Evolutionary conservation across 1,139 yeast species (phyloP), one percentile per base, ranked within the genome.

Genomic region (Lodderomyces jiufengensis): DNA sequence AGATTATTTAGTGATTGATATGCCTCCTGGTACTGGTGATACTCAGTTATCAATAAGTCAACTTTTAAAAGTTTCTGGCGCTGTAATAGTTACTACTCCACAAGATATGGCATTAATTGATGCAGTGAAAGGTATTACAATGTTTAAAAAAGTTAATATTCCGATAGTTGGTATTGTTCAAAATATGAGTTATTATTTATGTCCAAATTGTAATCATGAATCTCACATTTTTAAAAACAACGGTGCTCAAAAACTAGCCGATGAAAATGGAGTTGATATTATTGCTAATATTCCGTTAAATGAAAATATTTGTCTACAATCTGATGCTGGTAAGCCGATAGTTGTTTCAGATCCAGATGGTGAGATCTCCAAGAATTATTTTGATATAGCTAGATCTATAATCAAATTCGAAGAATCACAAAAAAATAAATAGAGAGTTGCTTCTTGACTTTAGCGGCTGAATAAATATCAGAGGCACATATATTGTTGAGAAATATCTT

Each of bases 21-120:
- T 86, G 85, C 95, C 95, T 1, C 95, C 95, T 0, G 95, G 95
- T 3, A 86, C 95, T 0, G 95, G 95, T 9, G 95, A 86, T 51
- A 84, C 87, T 1, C 95, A 86, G 50, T 65, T 86, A 39, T 84
- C 95, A 0, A 70, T 87, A 20, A 80, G 90, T 22, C 95, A 86
- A 54, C 84, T 80, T 48, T 57, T 84, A n/a, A 68, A 73, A 33
- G 77, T 86, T 0, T 84, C 80, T 46, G 95, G 95, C 0, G 87
- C 95, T 0, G 72, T 86, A 1, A 76, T 86, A 33, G 95, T 86
- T 1, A 79, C 90, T 2, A 86, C 95, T 0, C 94, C 95, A 0
- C 95, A 86, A 52, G 95, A 86, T 47, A 77, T 86, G 34, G 95
- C 95, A 0, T 58, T 86, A 18, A 72, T 83, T 6, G 95, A 86